Evolutionary conservation across 2,329 filamentous ascomycete species (phyloP), one percentile per base, ranked within the genome.

Genomic region (Trichoderma gracile): DNA sequence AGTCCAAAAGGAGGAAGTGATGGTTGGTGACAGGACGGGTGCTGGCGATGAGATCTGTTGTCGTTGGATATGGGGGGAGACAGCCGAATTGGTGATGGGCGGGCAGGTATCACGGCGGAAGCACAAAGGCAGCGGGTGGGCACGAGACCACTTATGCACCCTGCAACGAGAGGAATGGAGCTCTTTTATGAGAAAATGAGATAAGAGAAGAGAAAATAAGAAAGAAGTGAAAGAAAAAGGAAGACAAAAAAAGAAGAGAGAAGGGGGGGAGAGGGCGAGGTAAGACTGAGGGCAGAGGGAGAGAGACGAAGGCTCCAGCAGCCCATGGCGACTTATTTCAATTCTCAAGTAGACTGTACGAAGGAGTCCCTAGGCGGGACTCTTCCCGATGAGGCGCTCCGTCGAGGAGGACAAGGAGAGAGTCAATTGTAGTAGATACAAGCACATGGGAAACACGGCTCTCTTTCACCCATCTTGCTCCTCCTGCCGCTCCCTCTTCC

Each of bases 71-170:
- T 38, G 43, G 40, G 40, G 30, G 30, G 9, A 30, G 30, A 8
- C 30, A 8, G 7, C 23, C 43, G 27, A 25, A 49, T 21, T 45
- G 14, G 56, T 38, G 43, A 58, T 27, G 9, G 17, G 40, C 25
- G 57, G 43, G 25, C 30, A 43, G 38, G 58, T 62, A 53, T 62
- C 40, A 62, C 58, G 17, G 38, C 40, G 45, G 60, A 27, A 49
- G 25, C 50, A 49, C 27, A 47, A 47, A 21, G 17, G 17, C 17
- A 63, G 49, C 49, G 19, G 25, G 60, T 38, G 43, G 33, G 60
- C 60, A 63, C 60, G 60, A 63, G 60, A 63, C 60, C 60, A 63
- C 60, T 49, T 40, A 21, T 21, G 50, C 60, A 56, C 50, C 52
- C 43, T 55, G 5, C 21, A 15, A 47, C 19, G 30, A 30, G 12